phyloP scores from a whole-genome alignment of 352 stramenopile species.

The Thalassiosira hispida region DNA sequence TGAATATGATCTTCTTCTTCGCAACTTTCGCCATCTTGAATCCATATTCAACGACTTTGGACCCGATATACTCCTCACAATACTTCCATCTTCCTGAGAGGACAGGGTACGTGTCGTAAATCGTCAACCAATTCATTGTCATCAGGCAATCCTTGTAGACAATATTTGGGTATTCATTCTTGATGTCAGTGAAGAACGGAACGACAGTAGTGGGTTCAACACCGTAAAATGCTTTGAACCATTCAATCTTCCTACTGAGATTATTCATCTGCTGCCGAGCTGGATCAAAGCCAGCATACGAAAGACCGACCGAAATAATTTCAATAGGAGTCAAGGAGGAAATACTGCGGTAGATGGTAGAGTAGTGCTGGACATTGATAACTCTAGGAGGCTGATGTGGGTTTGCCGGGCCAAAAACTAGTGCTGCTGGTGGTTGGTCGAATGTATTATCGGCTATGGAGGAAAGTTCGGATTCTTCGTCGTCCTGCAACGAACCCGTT shows the following conservation, averaged over 20 bases:
- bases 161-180: slow-evolving; percentile 7
- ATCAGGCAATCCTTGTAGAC: slow-evolving; percentile 19
- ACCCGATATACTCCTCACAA: slow-evolving; percentile 12
- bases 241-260: neutral
- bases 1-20: slow-evolving; percentile 2
- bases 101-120: slow-evolving; percentile 10
- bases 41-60: slow-evolving; percentile 7
- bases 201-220: slow-evolving; percentile 4
- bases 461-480: too few species aligned
- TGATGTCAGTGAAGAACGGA: slow-evolving; percentile 12
- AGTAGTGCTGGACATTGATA: neutral
- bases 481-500: too few species aligned
- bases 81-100: slow-evolving; percentile 25
- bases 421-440: too few species aligned
- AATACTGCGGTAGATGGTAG: neutral
- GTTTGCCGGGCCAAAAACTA: neutral
- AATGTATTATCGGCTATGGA: too few species aligned
- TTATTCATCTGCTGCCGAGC: slow-evolving; percentile 7
- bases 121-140: slow-evolving; percentile 16
- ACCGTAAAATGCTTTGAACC: slow-evolving; percentile 30
- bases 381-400: neutral
- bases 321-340: neutral
- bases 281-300: slow-evolving; percentile 20
- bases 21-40: neutral
- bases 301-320: slow-evolving; percentile 11